Conservation (phyloP, 495 filamentous ascomycete species). For the Penicillium ochrochloron region DNA sequence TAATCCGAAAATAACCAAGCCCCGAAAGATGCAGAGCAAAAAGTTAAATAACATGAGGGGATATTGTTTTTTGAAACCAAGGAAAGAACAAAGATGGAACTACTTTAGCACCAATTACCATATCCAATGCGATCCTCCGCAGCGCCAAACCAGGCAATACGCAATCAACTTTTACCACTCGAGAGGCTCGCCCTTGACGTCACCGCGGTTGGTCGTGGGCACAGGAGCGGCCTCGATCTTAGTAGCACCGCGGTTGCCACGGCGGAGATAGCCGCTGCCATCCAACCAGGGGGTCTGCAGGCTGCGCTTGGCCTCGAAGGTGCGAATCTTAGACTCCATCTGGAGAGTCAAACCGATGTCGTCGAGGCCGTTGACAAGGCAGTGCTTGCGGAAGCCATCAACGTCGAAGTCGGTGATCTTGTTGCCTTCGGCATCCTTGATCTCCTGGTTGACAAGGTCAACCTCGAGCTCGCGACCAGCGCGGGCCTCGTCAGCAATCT, state of each 20-base stretch:
- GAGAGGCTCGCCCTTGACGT: constrained; percentile 81
- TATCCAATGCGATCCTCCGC: constrained; percentile 19
- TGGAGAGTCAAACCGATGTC: constrained; percentile 96
- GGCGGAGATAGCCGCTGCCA: constrained; percentile 80
- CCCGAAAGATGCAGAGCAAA: constrained; percentile 17
- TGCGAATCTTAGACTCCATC: constrained; percentile 83
- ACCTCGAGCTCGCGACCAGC: constrained; percentile 88
- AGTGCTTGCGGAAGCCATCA: constrained; percentile 91
- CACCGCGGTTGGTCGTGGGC: constrained; percentile 88
- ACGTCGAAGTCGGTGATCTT: constrained; percentile 80
- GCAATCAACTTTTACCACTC: constrained; percentile 72
- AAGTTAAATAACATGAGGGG: constrained; percentile 25
- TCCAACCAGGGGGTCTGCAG: constrained; percentile 90
- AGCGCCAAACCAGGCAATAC: constrained; percentile 13
- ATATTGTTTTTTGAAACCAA: constrained; percentile 29
- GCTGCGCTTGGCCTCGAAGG: constrained; percentile 78
- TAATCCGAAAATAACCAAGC: constrained; percentile 22
- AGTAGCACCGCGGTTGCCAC: constrained; percentile 64
- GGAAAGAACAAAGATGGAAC: constrained; percentile 9
- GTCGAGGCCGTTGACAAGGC: constrained; percentile 91
- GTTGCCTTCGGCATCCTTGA: constrained; percentile 75
- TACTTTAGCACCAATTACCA: constrained; percentile 14
- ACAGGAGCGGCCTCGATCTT: constrained; percentile 83
- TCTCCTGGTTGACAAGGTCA: constrained; percentile 82
- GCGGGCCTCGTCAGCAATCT: constrained; percentile 77